Base-by-base conservation (phyloP, 331 rosid genomes). In the Spiraea crenata region DNA sequence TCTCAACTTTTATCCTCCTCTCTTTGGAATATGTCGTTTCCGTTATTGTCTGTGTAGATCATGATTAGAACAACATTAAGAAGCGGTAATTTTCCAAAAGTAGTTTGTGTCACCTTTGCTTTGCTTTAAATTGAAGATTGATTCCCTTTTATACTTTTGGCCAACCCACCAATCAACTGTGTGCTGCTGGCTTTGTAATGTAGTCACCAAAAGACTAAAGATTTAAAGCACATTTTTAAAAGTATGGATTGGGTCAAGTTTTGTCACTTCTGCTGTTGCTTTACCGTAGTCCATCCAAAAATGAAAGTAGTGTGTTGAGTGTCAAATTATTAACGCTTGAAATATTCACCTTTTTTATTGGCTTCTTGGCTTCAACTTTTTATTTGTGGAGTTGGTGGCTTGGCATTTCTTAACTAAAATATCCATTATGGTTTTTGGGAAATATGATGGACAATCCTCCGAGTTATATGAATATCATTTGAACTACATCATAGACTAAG, bases 1-100 rank as follows among this genome's bases (percentile, higher is more conserved):
- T 2, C 25, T 65, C 56, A 46, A 65, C 56, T 46, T 65, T 65
- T 46, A 6, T 4, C 69, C 52, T 63, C 37, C 1, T 65, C 70
- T 31, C 11, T 61, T 4, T 61, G 9, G 13, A 17, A 35, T 58
- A 13, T n/a, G 6, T 38, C 31, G 45, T 17, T 38, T 37, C 15
- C 47, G 12, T 60, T 39, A 42, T 39, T 60, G 46, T 15, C 46
- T 58, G 54, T 13, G 13, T 15, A 14, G 2, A 3, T 2, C 7
- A 5, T 41, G 45, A 41, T 41, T 8, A 3, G 9, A 5, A 4
- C 17, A 12, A 6, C 52, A 48, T 49, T 15, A 0, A 25, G 31
- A 25, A 49, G n/a, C 54, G 19, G 54, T 5, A 49, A 49, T 49
- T 12, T n/a, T n/a, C n/a, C n/a, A n/a, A n/a, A n/a, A n/a, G 16